Base-by-base conservation (phyloP, 2,329 filamentous ascomycete genomes). In the Microdochium bolleyi region DNA sequence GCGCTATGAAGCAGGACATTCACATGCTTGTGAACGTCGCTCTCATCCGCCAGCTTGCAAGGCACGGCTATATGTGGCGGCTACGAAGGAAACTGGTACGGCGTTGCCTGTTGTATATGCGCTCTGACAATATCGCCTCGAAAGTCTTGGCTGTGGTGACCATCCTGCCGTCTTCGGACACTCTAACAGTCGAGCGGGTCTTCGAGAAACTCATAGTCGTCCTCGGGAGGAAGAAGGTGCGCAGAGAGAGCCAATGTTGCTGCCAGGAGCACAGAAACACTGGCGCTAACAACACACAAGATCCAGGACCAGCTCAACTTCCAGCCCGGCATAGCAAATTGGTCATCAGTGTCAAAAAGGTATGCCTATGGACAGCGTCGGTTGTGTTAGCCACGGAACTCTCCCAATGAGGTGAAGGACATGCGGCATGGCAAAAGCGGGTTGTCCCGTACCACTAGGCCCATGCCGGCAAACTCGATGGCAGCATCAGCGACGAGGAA, bases 271-370 rank as follows among this genome's bases (percentile, higher is more conserved):
- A 82, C 65, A 24, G 77, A 77, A 1, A 85, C 66, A 24, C 69
- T 66, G 49, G 76, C 82, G 55, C 81, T 83, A 24, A 76, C 67
- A 5, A 77, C 79, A 62, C 82, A 83, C 52, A 95, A 79, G 30
- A 87, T 80, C 82, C 88, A 96, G 1, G 88, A 89, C 52, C 80
- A 82, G 62, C 89, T 91, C 52, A 96, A 78, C 54, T 78, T 76
- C 88, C 90, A 96, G 55, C 90, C 91, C 0, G 81, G 79, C 19
- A 87, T 78, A 62, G 85, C 84, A 67, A 96, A 96, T 60, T 89
- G 84, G 49, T 87, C 82, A 66, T 96, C 88, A 64, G 92, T 78
- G 59, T 95, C 86, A 67, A 84, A 92, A 19, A 95, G 77, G 65
- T 89, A 94, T 19, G 89, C 85, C 90, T 95, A 59, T 41, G 5